Percentiles rank a stretch among this genome's conserved stretches.
Evolutionary conservation across 345 rosid species (phyloP).

Genomic region (Alliaria petiolata): DNA sequence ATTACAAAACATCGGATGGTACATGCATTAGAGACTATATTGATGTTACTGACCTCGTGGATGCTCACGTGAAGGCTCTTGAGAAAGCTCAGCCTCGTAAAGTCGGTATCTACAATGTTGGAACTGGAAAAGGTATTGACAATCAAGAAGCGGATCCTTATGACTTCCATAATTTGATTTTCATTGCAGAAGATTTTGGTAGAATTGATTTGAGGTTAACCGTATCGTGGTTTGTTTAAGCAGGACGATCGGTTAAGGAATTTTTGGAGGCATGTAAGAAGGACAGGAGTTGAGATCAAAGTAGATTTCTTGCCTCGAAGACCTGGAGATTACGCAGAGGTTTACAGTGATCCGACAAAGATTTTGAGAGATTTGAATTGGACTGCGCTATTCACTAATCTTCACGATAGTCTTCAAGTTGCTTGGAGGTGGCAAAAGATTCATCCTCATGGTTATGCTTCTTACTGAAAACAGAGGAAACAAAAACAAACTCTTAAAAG

Average conservation of each 20-base stretch:
- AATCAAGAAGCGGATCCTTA: not conserved
- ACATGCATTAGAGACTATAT: constrained; percentile 94
- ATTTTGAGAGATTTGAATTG: constrained; percentile 74
- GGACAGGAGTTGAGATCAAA: constrained; percentile 63
- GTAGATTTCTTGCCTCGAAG: constrained; percentile 77
- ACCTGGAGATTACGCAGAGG: constrained; percentile 98
- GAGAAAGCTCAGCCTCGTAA: constrained; percentile 63
- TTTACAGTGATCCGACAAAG: constrained; percentile 83
- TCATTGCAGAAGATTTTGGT: not conserved
- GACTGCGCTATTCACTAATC: constrained; percentile 77
- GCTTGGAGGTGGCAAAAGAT: constrained; percentile 98
- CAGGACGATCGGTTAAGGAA: constrained; percentile 86
- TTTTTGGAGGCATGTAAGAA: constrained; percentile 95
- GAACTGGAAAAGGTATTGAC: constrained; percentile 71
- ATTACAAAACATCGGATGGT: constrained; percentile 85
- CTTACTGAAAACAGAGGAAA: constrained; percentile 27
- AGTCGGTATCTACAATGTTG: constrained; percentile 96
- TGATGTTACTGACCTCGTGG: constrained; percentile 93
- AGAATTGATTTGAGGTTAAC: not conserved
- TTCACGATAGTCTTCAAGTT: constrained; percentile 60
- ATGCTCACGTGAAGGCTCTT: constrained; percentile 98
- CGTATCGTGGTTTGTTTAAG: not conserved
- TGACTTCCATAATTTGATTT: not conserved
- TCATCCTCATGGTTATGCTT: constrained; percentile 66
- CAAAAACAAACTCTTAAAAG: not conserved